Base-by-base conservation (phyloP, 148 eudicot genomes). In the Rhododendron ferrugineum region DNA sequence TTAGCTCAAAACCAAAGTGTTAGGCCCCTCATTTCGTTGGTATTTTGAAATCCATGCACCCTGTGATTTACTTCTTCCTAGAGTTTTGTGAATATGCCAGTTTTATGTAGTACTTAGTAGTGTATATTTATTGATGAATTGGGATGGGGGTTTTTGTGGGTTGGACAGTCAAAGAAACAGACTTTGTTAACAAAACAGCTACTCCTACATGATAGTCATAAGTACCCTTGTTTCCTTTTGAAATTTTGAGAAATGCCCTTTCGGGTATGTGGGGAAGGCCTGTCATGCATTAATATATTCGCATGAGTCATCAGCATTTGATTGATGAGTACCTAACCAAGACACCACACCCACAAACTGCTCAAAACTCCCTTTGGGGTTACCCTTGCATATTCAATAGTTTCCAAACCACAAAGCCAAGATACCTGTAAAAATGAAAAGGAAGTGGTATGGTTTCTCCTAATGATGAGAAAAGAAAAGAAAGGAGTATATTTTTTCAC, bases 141-240 rank as follows among this genome's bases (percentile, higher is more conserved):
- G 82, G 84, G 76, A 70, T 58, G 68, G 76, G 85, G 52, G 76
- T 80, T 46, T 46, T 26, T 44, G 47, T 49, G 32, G 28, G 73
- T 26, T 52, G 82, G 82, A 80, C n/a, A 40, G 86, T 87, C 83
- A 84, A 83, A 75, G 85, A 83, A 79, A 79, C 84, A 79, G 88
- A 79, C 86, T 84, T 40, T 73, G 86, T 84, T 30, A 79, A 82
- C 79, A 54, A 83, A 83, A 83, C 79, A 85, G 23, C 22, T 78
- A 54, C 60, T 18, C 9, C 49, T 46, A 46, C 64, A 11, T 82
- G 87, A 32, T 47, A 11, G 81, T 14, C 89, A 30, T 75, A 44
- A 60, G 47, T 54, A 77, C 88, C 88, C 85, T 42, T 84, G 9
- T 26, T 56, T 22, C 9, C 30, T 11, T 5, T 13, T 52, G 14